phyloP scores from a whole-genome alignment of 129 eudicot genomes.

The Centrapalus pauciflorus region DNA sequence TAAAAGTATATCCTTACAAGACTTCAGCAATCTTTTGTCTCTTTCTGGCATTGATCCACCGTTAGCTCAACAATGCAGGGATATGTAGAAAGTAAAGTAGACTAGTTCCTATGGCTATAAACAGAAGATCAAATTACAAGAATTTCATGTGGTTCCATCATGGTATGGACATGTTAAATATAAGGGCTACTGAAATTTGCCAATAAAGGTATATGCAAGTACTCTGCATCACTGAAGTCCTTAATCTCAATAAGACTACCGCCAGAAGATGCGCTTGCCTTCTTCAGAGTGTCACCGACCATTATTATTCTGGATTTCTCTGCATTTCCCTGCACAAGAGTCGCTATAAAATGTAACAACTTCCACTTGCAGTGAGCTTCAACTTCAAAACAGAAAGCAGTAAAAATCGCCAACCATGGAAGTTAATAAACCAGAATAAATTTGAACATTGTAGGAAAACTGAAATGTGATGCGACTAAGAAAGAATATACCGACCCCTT shows the following conservation, averaged over 20 bases:
- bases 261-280: conserved; percentile 79
- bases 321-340: conserved; percentile 78
- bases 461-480: not conserved
- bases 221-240: conserved; percentile 94
- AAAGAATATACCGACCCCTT: conserved; percentile 52
- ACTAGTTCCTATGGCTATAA: too few species aligned
- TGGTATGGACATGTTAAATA: not conserved
- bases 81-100: too few species aligned
- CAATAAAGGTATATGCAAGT: conserved; percentile 14
- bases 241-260: conserved; percentile 74
- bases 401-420: not conserved
- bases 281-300: conserved; percentile 98
- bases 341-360: not conserved
- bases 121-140: not conserved
- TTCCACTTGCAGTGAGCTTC: not conserved
- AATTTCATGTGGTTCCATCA: not conserved
- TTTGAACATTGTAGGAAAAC: not conserved
- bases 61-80: too few species aligned
- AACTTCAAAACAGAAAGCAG: not conserved
- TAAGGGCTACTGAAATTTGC: not conserved
- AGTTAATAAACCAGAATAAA: not conserved
- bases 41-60: too few species aligned
- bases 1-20: too few species aligned
- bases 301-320: conserved; percentile 92
- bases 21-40: too few species aligned